phyloP scores from a whole-genome alignment of 352 stramenopile species.

The Phytophthora citrophthora region DNA sequence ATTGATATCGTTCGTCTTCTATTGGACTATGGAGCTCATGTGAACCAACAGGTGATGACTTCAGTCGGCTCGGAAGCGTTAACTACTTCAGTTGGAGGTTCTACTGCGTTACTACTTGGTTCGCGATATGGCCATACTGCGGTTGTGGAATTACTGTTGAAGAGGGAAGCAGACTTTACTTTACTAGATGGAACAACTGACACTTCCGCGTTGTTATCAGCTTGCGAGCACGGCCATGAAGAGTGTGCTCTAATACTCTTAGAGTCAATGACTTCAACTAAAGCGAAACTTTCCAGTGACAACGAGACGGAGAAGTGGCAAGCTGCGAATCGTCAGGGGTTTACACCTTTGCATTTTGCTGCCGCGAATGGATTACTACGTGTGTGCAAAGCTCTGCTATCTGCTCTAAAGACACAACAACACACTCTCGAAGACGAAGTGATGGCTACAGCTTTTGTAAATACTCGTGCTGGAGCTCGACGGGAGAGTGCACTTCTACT shows the following conservation, averaged over 20 bases:
- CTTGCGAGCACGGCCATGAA: constrained; percentile 60
- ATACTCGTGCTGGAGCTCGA: constrained; percentile 37
- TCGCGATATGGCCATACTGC: constrained; percentile 92
- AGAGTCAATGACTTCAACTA: constrained; percentile 11
- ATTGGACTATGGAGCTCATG: constrained; percentile 37
- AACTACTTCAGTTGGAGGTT: constrained; percentile 4
- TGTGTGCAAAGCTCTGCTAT: constrained; percentile 44
- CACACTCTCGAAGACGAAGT: constrained; percentile 45
- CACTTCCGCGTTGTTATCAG: constrained; percentile 60
- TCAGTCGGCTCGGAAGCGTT: constrained; percentile 6
- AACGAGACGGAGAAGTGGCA: constrained; percentile 42
- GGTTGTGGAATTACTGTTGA: constrained; percentile 81
- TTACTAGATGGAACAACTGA: constrained; percentile 46
- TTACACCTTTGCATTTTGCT: constrained; percentile 71
- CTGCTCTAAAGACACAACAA: constrained; percentile 37
- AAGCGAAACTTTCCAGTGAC: neutral
- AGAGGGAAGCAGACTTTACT: constrained; percentile 40
- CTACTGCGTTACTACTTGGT: constrained; percentile 83
- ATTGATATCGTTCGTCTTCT: constrained; percentile 55
- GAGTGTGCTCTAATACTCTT: constrained; percentile 60
- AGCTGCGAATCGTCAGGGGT: constrained; percentile 53
- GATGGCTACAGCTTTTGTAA: constrained; percentile 39
- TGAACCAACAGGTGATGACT: constrained; percentile 32
- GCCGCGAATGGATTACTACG: constrained; percentile 47
- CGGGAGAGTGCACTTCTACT: constrained; percentile 71